These are phyloP conservation scores for Neonectria ditissima DNA, from an alignment of 2,329 filamentous ascomycete genomes.

Conservation along the genomic window DNA sequence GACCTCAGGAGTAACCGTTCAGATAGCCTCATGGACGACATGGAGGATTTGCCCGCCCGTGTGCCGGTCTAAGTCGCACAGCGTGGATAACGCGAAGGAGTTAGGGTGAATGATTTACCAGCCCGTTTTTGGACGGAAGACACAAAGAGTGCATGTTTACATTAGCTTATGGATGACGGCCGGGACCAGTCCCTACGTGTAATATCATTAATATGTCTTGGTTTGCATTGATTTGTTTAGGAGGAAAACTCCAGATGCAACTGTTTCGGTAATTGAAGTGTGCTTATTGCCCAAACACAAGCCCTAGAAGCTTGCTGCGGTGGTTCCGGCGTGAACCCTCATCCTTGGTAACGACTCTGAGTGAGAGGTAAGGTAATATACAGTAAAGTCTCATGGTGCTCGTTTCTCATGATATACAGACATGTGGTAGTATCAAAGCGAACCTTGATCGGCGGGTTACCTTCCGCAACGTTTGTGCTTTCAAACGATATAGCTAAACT, in stretches of 20 bases:
- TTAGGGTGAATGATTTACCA: conserved; percentile 1
- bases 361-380: conserved; percentile 1
- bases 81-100: background rate
- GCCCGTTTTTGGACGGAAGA: conserved; percentile 1
- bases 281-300: background rate
- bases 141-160: conserved; percentile 14
- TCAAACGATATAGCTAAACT: conserved; percentile 15
- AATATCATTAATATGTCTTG: conserved; percentile 27
- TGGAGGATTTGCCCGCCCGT: conserved; percentile 57
- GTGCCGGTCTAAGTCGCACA: conserved; percentile 25
- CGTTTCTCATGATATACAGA: conserved; percentile 21
- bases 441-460: background rate
- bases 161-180: conserved; percentile 23
- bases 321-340: background rate
- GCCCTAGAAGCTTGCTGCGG: background rate
- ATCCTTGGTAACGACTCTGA: background rate
- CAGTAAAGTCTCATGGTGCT: conserved; percentile 16
- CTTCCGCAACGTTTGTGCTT: conserved; percentile 7
- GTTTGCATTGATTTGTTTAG: conserved; percentile 9
- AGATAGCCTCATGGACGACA: conserved; percentile 56
- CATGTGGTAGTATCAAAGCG: background rate
- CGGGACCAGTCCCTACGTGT: conserved; percentile 21
- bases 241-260: conserved; percentile 4
- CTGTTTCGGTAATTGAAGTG: conserved; percentile 5
- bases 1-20: conserved; percentile 38